Evolutionary conservation across 441 rosid genomes (phyloP).

Genomic region (Erodium moschatum): DNA sequence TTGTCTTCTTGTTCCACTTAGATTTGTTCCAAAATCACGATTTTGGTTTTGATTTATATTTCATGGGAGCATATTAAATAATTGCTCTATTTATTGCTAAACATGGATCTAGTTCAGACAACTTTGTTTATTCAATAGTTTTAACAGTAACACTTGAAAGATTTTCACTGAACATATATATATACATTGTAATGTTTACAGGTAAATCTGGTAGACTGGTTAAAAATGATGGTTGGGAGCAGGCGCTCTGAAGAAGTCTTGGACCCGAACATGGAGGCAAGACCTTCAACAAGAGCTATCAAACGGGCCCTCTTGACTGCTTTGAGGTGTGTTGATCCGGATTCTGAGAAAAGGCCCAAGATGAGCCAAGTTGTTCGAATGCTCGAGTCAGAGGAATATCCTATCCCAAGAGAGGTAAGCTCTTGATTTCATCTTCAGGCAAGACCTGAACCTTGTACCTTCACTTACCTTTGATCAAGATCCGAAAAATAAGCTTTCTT

Average conservation of each 20-base stretch:
- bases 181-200: conserved; percentile 20
- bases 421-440: background rate
- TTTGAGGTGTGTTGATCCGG: conserved; percentile 87
- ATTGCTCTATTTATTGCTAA: background rate
- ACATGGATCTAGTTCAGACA: background rate
- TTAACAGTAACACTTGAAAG: background rate
- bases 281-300: conserved; percentile 70
- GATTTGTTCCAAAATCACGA: too few species aligned
- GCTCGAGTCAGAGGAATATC: conserved; percentile 92
- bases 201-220: conserved; percentile 97
- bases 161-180: conserved; percentile 15
- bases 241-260: conserved; percentile 78
- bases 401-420: conserved; percentile 86
- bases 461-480: too few species aligned
- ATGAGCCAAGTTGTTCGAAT: conserved; percentile 95
- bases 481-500: too few species aligned
- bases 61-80: background rate
- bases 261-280: conserved; percentile 68
- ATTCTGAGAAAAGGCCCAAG: conserved; percentile 78
- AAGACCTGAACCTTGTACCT: background rate
- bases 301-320: conserved; percentile 87
- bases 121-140: background rate
- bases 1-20: too few species aligned
- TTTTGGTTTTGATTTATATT: too few species aligned
- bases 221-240: conserved; percentile 87